A percentile compares a stretch with the other conserved stretches of the same genome.
Conservation (phyloP, 768 basidiomycete species). For the Daedaleopsis sinensis region DNA sequence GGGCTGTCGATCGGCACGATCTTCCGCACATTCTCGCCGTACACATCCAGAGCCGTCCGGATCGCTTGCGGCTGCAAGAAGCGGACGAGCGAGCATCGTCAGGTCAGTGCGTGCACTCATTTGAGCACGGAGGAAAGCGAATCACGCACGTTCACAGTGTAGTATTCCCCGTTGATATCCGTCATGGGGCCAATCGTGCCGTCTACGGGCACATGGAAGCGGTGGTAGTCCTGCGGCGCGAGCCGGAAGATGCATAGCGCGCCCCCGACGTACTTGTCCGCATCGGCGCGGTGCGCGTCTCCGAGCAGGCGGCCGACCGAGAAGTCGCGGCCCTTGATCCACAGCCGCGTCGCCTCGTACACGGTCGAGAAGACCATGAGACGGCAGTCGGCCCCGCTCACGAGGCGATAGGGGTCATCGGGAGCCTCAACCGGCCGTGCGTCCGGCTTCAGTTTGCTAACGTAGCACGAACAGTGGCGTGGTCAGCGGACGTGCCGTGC, state of each 20-base stretch:
- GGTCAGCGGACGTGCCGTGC: not conserved
- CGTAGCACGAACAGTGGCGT: constrained; percentile 17
- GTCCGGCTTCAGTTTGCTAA: constrained; percentile 80
- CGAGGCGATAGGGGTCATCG: constrained; percentile 75
- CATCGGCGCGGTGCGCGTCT: constrained; percentile 69
- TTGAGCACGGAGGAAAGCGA: not conserved
- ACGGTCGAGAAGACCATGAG: constrained; percentile 92
- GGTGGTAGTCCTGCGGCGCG: constrained; percentile 95
- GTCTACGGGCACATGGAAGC: constrained; percentile 88
- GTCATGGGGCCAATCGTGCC: constrained; percentile 83
- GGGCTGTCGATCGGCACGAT: constrained; percentile 90
- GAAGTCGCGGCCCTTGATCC: constrained; percentile 98
- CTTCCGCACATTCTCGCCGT: constrained; percentile 92
- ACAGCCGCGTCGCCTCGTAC: constrained; percentile 81
- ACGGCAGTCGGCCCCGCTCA: constrained; percentile 95
- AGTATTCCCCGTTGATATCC: constrained; percentile 89
- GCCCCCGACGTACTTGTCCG: constrained; percentile 75
- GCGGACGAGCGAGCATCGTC: not conserved
- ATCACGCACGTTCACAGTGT: constrained; percentile 83
- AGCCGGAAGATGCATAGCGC: constrained; percentile 88
- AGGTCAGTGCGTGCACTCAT: not conserved
- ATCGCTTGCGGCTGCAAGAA: constrained; percentile 83
- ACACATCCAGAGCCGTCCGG: constrained; percentile 86
- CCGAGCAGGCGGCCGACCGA: constrained; percentile 80
- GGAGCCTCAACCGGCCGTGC: constrained; percentile 77